These are phyloP conservation scores for Vishniacozyma victoriae DNA, from an alignment of 768 basidiomycete genomes.

Conservation along the genomic window DNA sequence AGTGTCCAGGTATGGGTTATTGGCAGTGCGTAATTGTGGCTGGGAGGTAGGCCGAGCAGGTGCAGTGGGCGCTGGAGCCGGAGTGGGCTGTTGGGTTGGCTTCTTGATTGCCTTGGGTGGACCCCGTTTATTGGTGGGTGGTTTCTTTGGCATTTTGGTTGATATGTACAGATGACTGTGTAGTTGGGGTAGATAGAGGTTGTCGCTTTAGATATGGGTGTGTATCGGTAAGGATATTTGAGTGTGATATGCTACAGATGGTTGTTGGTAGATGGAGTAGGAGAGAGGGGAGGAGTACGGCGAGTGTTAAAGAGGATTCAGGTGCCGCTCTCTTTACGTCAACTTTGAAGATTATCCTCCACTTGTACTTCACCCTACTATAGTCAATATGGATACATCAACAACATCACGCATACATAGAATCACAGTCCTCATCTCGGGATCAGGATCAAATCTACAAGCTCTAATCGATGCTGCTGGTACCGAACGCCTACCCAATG, in stretches of 20 bases:
- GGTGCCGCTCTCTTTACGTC: too few species aligned
- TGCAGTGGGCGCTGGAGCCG: constrained; percentile 1
- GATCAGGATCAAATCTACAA: constrained; percentile 85
- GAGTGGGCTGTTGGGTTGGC: constrained; percentile 2
- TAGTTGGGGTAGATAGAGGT: background rate
- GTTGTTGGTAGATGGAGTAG: too few species aligned
- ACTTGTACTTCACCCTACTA: too few species aligned
- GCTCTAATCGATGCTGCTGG: constrained; percentile 80
- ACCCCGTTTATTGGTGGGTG: constrained; percentile 29
- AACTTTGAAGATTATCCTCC: too few species aligned
- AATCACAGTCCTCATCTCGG: constrained; percentile 62
- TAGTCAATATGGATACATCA: too few species aligned
- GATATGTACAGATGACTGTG: background rate
- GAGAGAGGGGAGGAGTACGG: too few species aligned
- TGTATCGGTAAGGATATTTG: too few species aligned
- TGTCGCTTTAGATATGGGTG: too few species aligned
- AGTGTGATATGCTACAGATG: too few species aligned
- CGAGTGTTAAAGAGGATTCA: too few species aligned
- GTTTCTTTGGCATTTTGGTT: constrained; percentile 10
- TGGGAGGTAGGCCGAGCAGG: background rate
- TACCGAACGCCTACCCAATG: constrained; percentile 65
- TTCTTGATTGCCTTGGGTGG: too few species aligned
- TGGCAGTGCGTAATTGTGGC: background rate
- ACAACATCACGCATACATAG: too few species aligned
- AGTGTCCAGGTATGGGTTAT: constrained; percentile 2